A percentile compares a stretch with the other conserved stretches of the same genome.
Conservation (phyloP, 2,329 filamentous ascomycete species). For the Helotiales sp. region DNA sequence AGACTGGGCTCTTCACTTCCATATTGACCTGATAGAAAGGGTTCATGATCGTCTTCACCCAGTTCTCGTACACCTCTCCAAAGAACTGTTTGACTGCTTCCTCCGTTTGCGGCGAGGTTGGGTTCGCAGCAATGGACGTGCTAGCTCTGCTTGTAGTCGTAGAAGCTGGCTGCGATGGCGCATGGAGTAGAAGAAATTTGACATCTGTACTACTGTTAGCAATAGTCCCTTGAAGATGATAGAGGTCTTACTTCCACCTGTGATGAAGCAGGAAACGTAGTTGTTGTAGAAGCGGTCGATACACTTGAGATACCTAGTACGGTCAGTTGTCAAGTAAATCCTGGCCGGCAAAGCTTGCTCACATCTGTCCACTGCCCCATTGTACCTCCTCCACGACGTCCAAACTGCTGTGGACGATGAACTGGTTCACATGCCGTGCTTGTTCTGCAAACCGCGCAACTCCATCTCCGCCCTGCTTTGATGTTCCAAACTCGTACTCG, state of each 20-base stretch:
- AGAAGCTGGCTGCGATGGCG: constrained; percentile 63
- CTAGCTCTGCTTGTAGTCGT: constrained; percentile 57
- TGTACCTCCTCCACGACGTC: constrained; percentile 97
- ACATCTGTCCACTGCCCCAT: constrained; percentile 88
- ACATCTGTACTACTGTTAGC: constrained; percentile 56
- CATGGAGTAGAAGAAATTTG: constrained; percentile 92
- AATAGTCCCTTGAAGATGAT: neutral
- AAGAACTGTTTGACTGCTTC: constrained; percentile 97
- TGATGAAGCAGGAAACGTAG: constrained; percentile 94
- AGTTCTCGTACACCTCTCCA: constrained; percentile 92
- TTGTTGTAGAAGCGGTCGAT: constrained; percentile 97
- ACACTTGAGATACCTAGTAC: constrained; percentile 85
- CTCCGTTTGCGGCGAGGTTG: constrained; percentile 87
- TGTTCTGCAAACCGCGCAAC: constrained; percentile 86
- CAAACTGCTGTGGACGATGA: constrained; percentile 91
- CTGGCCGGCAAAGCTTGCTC: constrained; percentile 41
- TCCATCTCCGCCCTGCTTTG: constrained; percentile 93
- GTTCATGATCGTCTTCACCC: constrained; percentile 96
- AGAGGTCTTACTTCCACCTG: constrained; percentile 65
- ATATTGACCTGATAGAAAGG: constrained; percentile 90
- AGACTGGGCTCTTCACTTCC: constrained; percentile 85
- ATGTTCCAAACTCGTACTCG: constrained; percentile 95
- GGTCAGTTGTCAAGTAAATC: constrained; percentile 18
- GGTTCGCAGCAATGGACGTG: constrained; percentile 81
- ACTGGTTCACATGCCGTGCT: constrained; percentile 93